Conservation (phyloP, 371 early-diverging fungal species). For the Apophysomyces sp. region DNA sequence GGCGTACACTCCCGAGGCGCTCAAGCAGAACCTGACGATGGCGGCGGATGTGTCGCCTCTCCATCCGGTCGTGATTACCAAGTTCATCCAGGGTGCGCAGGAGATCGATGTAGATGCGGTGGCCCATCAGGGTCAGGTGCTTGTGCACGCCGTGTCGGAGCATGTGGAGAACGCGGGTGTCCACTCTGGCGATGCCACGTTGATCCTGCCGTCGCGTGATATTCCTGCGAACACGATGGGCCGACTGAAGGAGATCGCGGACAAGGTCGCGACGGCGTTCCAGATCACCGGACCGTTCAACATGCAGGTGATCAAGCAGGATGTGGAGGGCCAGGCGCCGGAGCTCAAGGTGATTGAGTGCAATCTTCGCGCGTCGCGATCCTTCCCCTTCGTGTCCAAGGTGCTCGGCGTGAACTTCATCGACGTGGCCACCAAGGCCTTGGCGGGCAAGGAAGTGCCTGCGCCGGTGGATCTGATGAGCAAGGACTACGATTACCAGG, state of each 20-base stretch:
- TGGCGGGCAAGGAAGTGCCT: constrained; percentile 62
- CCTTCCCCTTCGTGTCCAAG: constrained; percentile 96
- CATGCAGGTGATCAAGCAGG: constrained; percentile 87
- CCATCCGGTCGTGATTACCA: constrained; percentile 92
- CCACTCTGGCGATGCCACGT: constrained; percentile 96
- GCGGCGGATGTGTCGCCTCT: constrained; percentile 89
- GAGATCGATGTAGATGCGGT: constrained; percentile 95
- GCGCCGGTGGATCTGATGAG: constrained; percentile 70
- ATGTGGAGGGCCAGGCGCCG: constrained; percentile 20
- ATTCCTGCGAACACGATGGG: constrained; percentile 62
- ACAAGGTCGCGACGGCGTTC: constrained; percentile 84
- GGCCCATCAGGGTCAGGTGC: constrained; percentile 77
- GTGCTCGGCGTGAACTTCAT: constrained; percentile 88
- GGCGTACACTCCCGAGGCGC: constrained; percentile 70
- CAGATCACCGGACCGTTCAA: constrained; percentile 95
- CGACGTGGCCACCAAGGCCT: constrained; percentile 83
- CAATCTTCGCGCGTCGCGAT: constrained; percentile 94
- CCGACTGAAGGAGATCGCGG: constrained; percentile 74
- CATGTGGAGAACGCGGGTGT: constrained; percentile 97
- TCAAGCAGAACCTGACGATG: constrained; percentile 70
- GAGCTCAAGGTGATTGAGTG: constrained; percentile 94
- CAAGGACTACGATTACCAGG: constrained; percentile 66
- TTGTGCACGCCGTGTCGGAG: constrained; percentile 89
- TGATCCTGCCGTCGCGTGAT: constrained; percentile 83
- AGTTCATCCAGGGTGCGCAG: constrained; percentile 91